Conservation (phyloP, 1,284 basidiomycete species). For the Ganoderma meredithae region DNA sequence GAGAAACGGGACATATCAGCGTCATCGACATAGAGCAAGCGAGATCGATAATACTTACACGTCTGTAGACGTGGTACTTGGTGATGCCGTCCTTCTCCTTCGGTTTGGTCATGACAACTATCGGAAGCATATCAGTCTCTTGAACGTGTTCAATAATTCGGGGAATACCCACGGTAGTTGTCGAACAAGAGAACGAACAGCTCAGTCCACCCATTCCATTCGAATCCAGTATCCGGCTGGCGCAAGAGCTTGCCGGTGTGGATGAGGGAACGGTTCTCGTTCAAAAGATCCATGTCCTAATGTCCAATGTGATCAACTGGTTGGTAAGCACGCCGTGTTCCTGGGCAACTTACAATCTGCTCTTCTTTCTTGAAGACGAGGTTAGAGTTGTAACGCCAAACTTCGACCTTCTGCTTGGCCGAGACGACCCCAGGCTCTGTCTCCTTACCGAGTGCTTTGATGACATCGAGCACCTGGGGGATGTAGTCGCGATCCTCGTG, state of each 20-base stretch:
- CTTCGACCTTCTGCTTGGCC: constrained; percentile 85
- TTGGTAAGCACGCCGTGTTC: not conserved
- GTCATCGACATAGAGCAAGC: not conserved
- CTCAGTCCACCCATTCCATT: constrained; percentile 86
- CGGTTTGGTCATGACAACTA: constrained; percentile 89
- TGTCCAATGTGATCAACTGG: constrained; percentile 13
- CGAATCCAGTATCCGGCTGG: constrained; percentile 86
- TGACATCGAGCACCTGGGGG: constrained; percentile 84
- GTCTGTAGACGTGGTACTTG: constrained; percentile 81
- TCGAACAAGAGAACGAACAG: constrained; percentile 90
- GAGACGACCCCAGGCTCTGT: constrained; percentile 85
- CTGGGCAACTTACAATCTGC: constrained; percentile 65
- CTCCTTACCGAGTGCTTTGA: constrained; percentile 85
- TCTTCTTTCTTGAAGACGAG: constrained; percentile 83
- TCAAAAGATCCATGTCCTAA: constrained; percentile 87
- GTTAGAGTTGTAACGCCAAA: constrained; percentile 86
- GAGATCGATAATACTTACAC: constrained; percentile 54
- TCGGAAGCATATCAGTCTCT: not conserved
- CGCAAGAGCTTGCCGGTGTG: constrained; percentile 83
- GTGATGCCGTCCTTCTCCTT: constrained; percentile 77
- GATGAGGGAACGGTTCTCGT: constrained; percentile 84
- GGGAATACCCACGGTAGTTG: constrained; percentile 77
- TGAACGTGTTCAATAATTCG: not conserved
- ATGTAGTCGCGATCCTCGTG: constrained; percentile 85
- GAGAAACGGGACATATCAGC: not conserved